Percentiles rank a stretch among this genome's conserved stretches.
Conservation (phyloP, 257 asterid genomes). For the Ehretia macrophylla region DNA sequence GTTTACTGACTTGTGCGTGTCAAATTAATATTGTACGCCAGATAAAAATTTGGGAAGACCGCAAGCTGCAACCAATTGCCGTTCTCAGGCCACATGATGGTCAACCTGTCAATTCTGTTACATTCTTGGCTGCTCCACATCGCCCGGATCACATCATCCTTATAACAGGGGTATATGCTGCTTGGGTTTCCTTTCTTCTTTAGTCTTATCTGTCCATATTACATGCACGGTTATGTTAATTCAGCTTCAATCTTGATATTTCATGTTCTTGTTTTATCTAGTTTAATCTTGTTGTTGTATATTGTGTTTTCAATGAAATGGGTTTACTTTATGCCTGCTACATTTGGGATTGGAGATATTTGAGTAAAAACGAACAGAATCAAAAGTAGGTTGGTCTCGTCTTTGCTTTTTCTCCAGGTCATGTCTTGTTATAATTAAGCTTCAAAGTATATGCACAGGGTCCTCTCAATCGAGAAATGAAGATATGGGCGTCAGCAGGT, state of each 20-base stretch:
- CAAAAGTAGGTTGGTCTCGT: too few relatives aligned
- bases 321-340: background rate
- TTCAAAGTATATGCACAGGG: slow-evolving; percentile 44
- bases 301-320: background rate
- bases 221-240: background rate
- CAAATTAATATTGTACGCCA: slow-evolving; percentile 27
- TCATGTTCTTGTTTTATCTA: background rate
- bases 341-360: too few relatives aligned
- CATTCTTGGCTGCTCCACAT: slow-evolving; percentile 80
- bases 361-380: background rate
- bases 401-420: background rate
- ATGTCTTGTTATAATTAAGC: background rate
- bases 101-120: slow-evolving; percentile 92
- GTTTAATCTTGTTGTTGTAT: slow-evolving; percentile 6
- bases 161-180: slow-evolving; percentile 81
- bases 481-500: slow-evolving; percentile 86
- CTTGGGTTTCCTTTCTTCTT: background rate
- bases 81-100: slow-evolving; percentile 91
- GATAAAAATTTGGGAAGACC: slow-evolving; percentile 97
- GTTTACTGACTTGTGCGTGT: too few relatives aligned
- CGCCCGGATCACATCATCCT: slow-evolving; percentile 92
- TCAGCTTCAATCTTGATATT: too few relatives aligned
- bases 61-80: slow-evolving; percentile 75
- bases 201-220: background rate
- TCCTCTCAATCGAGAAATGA: slow-evolving; percentile 76